Evolutionary conservation across 2,329 filamentous ascomycete genomes (phyloP), one percentile per base, ranked within the genome.

Genomic region (Laburnicola sp.): DNA sequence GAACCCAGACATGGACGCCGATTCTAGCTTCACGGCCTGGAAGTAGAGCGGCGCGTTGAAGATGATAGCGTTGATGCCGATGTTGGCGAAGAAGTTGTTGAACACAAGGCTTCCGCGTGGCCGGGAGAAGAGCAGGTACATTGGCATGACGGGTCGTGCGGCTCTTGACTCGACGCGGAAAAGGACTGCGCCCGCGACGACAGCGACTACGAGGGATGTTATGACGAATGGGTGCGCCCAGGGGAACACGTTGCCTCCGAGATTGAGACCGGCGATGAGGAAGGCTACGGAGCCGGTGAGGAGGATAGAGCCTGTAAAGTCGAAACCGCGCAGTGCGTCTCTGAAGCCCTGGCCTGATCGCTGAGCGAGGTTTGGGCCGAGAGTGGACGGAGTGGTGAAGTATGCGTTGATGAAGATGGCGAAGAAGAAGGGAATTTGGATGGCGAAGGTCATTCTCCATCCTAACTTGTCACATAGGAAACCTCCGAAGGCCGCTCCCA

Each of bases 11-110:
- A 70, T 75, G 10, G 76, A 74, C 4, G 77, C 70, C 11, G 72
- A 76, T 39, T 79, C 76, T 45, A 88, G 79, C 41, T 89, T 84
- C 25, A 90, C 87, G 32, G 85, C 86, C 67, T 90, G 87, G 74
- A 89, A 79, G 50, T 78, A 74, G 0, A 79, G 63, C 1, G 76
- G 76, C 1, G 78, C 66, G 38, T 73, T 78, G 57, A 79, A 79
- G n/a, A 79, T 69, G 50, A 76, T 78, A 10, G 38, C 38, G 28
- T 40, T 27, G 9, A 26, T 26, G 4, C 23, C 38, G 38, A 43
- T 1, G 32, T 26, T 4, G 28, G 3, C 43, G 2, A 16, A 71
- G 55, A 85, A 82, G 2, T 80, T 82, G 2, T 80, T 74, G 1
- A 84, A 69, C 0, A 82, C 81, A 27, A 83, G 72, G 8, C 75